A percentile compares a stretch with the other conserved stretches of the same genome.
These are phyloP conservation scores for Rubroboletus satanas DNA, from an alignment of 768 basidiomycete species.

Conservation along the genomic window DNA sequence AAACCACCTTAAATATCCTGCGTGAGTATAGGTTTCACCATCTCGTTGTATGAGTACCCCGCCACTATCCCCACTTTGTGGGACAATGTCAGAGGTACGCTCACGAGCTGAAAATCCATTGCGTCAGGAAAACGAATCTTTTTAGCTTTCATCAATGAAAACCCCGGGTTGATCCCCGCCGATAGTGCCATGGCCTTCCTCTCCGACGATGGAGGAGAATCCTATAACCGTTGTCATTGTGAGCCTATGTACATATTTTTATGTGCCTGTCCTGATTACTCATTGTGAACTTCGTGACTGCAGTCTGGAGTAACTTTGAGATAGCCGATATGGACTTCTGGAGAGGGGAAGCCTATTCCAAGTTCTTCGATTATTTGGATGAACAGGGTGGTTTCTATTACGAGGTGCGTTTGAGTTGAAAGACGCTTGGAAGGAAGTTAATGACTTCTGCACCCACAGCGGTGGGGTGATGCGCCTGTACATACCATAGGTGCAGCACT, in stretches of 20 bases:
- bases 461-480: constrained; percentile 87
- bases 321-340: constrained; percentile 90
- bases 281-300: constrained; percentile 27
- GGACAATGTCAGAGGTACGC: constrained; percentile 63
- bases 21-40: constrained; percentile 58
- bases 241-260: constrained; percentile 27
- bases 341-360: constrained; percentile 77
- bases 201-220: constrained; percentile 62
- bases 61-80: constrained; percentile 81
- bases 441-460: constrained; percentile 31
- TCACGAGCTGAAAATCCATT: neutral
- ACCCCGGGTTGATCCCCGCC: constrained; percentile 58
- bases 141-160: constrained; percentile 62
- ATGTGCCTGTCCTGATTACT: neutral
- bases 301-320: constrained; percentile 73
- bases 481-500: constrained; percentile 80
- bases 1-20: constrained; percentile 24
- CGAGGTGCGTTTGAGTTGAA: constrained; percentile 48
- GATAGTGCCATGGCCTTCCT: constrained; percentile 73
- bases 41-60: constrained; percentile 73
- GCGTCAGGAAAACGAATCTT: neutral
- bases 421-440: neutral
- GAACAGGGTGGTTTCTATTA: constrained; percentile 87
- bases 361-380: constrained; percentile 82
- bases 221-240: constrained; percentile 81